Conservation (phyloP, 2,329 filamentous ascomycete species). For the Fusarium sp. region DNA sequence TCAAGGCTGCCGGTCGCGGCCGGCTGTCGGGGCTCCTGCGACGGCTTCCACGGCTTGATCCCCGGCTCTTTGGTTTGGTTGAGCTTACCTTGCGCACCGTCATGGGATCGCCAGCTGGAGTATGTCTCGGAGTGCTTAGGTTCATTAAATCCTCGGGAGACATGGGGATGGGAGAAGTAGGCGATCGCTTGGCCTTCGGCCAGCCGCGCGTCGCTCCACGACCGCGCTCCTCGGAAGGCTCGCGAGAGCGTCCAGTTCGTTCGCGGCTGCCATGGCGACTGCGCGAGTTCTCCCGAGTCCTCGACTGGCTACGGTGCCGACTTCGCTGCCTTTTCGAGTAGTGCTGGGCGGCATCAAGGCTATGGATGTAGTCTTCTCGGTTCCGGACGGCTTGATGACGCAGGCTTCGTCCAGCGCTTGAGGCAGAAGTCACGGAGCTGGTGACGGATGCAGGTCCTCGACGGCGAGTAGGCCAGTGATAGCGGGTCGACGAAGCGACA, state of each 20-base stretch:
- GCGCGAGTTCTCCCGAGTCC: conserved; percentile 59
- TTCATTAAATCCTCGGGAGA: conserved; percentile 87
- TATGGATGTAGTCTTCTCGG: conserved; percentile 89
- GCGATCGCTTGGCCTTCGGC: conserved; percentile 85
- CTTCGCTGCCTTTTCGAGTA: conserved; percentile 70
- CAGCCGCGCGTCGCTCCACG: conserved; percentile 76
- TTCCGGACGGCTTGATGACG: conserved; percentile 69
- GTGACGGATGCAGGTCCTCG: conserved; percentile 70
- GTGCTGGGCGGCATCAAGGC: conserved; percentile 82
- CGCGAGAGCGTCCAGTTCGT: conserved; percentile 68
- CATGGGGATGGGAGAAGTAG: conserved; percentile 94
- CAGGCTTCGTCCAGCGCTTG: conserved; percentile 66
- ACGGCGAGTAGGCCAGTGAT: conserved; percentile 70
- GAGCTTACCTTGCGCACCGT: conserved; percentile 63
- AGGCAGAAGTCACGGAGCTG: conserved; percentile 71
- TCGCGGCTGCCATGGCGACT: conserved; percentile 66
- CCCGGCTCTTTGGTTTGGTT: conserved; percentile 59
- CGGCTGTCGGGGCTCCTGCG: conserved; percentile 64
- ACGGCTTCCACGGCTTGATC: conserved; percentile 66
- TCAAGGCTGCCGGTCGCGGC: conserved; percentile 59
- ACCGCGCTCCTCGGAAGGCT: conserved; percentile 79
- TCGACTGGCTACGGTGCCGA: conserved; percentile 68
- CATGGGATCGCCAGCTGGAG: conserved; percentile 57
- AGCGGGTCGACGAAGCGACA: conserved; percentile 67
- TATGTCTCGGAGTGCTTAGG: conserved; percentile 65